These are phyloP conservation scores for Calendula officinalis DNA, from an alignment of 129 eudicot genomes.

Conservation along the genomic window DNA sequence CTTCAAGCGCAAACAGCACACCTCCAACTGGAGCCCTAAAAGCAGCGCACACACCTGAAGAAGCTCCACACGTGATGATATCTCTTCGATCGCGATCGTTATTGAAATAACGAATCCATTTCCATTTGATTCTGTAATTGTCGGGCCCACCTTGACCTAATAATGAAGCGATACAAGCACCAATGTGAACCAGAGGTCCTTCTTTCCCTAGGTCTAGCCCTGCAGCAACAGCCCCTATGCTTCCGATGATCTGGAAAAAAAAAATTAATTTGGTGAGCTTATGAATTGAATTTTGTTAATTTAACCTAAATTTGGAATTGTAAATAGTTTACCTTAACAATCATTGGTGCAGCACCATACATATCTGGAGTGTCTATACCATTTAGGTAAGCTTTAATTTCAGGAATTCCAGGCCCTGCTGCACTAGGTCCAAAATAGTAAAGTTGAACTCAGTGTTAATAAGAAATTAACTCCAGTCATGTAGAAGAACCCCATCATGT, in stretches of 20 bases:
- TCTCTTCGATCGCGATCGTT: constrained; percentile 94
- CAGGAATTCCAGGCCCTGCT: constrained; percentile 98
- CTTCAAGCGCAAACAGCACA: constrained; percentile 90
- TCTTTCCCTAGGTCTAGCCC: constrained; percentile 95
- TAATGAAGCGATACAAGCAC: constrained; percentile 85
- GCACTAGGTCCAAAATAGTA: constrained; percentile 89
- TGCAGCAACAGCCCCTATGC: constrained; percentile 96
- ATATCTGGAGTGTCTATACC: constrained; percentile 93
- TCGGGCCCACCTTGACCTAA: constrained; percentile 95
- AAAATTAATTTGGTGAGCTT: too few species aligned
- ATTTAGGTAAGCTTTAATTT: constrained; percentile 91
- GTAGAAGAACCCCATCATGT: constrained; percentile 58
- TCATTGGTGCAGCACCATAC: constrained; percentile 77
- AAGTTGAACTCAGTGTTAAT: constrained; percentile 58
- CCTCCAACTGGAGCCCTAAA: constrained; percentile 96
- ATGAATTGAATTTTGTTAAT: too few species aligned
- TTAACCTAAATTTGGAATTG: too few species aligned
- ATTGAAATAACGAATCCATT: constrained; percentile 91
- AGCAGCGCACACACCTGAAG: constrained; percentile 97
- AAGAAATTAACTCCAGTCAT: constrained; percentile 67
- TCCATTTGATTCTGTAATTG: constrained; percentile 78
- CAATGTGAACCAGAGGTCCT: constrained; percentile 96
- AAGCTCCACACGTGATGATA: constrained; percentile 88
- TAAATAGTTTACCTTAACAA: constrained; percentile 62
- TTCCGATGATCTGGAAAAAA: constrained; percentile 73